phyloP scores from a whole-genome alignment of 306 rosid species.

The Prunus davidiana region DNA sequence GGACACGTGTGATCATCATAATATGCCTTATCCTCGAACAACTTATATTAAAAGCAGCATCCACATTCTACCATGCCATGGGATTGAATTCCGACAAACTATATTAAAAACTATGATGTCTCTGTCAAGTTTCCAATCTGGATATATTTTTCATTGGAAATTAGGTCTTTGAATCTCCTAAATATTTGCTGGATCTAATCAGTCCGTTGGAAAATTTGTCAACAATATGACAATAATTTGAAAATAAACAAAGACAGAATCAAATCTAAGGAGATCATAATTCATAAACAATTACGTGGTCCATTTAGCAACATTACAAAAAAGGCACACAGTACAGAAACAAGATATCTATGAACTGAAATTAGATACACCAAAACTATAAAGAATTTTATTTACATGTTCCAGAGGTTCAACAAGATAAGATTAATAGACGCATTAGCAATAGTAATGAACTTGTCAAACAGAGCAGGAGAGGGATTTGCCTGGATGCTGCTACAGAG shows the following conservation, averaged over 20 bases:
- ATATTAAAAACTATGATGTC: neutral
- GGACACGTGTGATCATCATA: neutral
- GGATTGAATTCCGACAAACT: neutral
- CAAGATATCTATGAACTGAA: neutral
- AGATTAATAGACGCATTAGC: constrained; percentile 10
- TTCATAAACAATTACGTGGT: neutral
- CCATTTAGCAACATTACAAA: neutral
- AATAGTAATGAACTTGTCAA: constrained; percentile 16
- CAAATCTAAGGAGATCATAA: neutral
- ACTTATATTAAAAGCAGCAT: neutral
- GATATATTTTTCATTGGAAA: neutral
- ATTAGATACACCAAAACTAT: neutral
- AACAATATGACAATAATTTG: neutral
- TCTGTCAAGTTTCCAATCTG: neutral
- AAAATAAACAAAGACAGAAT: neutral
- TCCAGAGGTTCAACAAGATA: constrained; percentile 17
- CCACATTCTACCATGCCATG: neutral
- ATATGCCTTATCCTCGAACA: neutral
- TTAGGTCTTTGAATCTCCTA: neutral
- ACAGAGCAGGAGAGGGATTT: constrained; percentile 9
- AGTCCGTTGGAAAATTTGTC: neutral
- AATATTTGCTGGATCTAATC: neutral
- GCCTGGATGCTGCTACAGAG: constrained; percentile 24
- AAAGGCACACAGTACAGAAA: neutral
- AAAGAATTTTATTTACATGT: constrained; percentile 32